Evolutionary conservation across 129 eudicot genomes (phyloP).

Genomic region (Chrysanthemum makinoi): DNA sequence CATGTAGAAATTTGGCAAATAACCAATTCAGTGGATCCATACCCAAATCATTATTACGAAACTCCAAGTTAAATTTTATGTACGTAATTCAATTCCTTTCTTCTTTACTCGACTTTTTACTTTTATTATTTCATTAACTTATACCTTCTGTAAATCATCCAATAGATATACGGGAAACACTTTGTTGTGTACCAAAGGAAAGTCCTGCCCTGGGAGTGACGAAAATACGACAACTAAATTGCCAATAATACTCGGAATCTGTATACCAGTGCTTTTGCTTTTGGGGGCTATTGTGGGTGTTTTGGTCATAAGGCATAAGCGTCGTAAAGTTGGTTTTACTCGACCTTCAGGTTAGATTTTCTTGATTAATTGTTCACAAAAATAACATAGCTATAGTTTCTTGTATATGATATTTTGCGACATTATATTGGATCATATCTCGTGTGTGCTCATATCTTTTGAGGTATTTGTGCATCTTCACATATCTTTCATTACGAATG

Average conservation of each 20-base stretch:
- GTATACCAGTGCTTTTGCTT: conserved; percentile 28
- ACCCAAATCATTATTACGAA: conserved; percentile 52
- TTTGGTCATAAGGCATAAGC: conserved; percentile 20
- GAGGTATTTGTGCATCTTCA: too few relatives aligned
- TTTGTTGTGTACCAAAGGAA: conserved; percentile 39
- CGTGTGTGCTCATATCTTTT: too few relatives aligned
- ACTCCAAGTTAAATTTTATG: conserved; percentile 41
- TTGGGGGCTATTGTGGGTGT: conserved; percentile 28
- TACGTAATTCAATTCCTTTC: conserved; percentile 22
- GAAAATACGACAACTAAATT: conserved; percentile 15
- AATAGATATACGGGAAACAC: conserved; percentile 54
- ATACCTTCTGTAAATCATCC: background rate
- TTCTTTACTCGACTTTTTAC: background rate
- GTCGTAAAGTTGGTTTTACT: conserved; percentile 7
- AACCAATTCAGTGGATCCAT: conserved; percentile 58
- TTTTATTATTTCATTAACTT: background rate
- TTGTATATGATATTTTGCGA: too few relatives aligned
- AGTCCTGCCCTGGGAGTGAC: conserved; percentile 16
- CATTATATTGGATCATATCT: too few relatives aligned
- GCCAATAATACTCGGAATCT: conserved; percentile 39
- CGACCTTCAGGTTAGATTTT: conserved; percentile 20
- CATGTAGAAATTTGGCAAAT: conserved; percentile 52
- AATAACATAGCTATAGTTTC: too few relatives aligned
- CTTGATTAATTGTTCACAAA: too few relatives aligned
- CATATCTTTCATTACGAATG: too few relatives aligned